These are phyloP conservation scores for Craspedostauros australis DNA, from an alignment of 108 stramenopile species.

Conservation along the genomic window DNA sequence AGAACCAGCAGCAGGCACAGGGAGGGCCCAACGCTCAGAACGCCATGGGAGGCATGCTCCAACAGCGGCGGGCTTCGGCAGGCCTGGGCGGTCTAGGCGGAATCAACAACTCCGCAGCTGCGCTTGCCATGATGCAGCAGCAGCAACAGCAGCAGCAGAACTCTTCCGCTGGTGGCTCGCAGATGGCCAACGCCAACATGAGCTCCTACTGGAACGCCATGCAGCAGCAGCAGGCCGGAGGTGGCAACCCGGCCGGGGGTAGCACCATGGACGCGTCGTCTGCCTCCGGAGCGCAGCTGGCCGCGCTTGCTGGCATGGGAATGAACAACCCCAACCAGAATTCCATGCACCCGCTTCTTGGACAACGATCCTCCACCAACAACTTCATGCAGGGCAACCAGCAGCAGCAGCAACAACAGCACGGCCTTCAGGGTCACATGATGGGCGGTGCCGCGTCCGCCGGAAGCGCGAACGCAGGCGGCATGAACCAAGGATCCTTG, in stretches of 20 bases:
- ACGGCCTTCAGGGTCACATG: no score
- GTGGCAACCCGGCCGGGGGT: no score
- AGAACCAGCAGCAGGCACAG: constrained; percentile 17
- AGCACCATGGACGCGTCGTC: constrained; percentile 13
- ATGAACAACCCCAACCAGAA: constrained; percentile 6
- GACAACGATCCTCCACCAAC: constrained; percentile 3
- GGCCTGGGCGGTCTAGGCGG: constrained; percentile 2
- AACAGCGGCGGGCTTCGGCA: neutral
- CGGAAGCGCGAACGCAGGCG: no score
- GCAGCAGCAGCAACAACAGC: constrained; percentile 10
- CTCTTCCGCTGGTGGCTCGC: constrained; percentile 5
- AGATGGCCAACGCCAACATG: constrained; percentile 23
- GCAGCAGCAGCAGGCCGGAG: constrained; percentile 8
- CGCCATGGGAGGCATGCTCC: neutral
- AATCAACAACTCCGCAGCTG: constrained; percentile 10
- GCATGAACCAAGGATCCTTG: neutral
- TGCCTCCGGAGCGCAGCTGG: constrained; percentile 16
- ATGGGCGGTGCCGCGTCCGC: no score
- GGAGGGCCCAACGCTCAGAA: constrained; percentile 1
- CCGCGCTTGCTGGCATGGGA: constrained; percentile 19
- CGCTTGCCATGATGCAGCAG: constrained; percentile 32
- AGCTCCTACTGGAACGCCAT: constrained; percentile 18
- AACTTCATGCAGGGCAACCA: constrained; percentile 7
- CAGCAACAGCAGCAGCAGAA: constrained; percentile 25
- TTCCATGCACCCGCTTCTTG: constrained; percentile 10